A percentile compares a stretch with the other conserved stretches of the same genome.
phyloP scores from a whole-genome alignment of 345 rosid species.

The Eucalyptus fibrosa region DNA sequence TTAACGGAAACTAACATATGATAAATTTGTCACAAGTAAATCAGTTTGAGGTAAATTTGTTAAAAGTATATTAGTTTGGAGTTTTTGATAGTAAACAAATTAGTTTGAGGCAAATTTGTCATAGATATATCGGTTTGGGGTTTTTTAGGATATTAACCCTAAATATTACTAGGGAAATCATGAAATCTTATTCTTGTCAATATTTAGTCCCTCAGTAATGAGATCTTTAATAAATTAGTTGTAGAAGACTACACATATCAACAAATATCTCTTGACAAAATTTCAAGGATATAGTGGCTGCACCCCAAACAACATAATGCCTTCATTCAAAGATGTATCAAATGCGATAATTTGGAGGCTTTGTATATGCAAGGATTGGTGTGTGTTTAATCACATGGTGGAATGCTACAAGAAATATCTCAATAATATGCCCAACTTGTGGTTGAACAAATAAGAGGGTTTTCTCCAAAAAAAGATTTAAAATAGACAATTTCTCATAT shows the following conservation, averaged over 20 bases:
- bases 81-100: too few relatives aligned
- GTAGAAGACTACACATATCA: neutral
- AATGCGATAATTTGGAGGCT: neutral
- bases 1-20: too few relatives aligned
- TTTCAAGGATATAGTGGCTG: neutral
- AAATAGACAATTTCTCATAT: too few relatives aligned
- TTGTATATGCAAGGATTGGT: neutral
- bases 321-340: neutral
- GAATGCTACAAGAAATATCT: neutral
- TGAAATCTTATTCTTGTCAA: neutral
- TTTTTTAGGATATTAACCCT: too few relatives aligned
- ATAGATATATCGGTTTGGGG: fast-evolving
- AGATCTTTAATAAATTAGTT: neutral
- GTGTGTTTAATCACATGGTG: neutral
- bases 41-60: too few relatives aligned
- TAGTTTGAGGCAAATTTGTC: too few relatives aligned
- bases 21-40: too few relatives aligned
- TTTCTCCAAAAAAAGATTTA: too few relatives aligned
- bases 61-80: too few relatives aligned
- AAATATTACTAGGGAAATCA: neutral
- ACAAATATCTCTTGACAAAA: neutral
- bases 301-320: neutral
- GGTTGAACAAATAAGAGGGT: neutral
- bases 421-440: neutral
- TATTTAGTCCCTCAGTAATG: neutral